Evolutionary conservation across 1,139 yeast genomes (phyloP).

Genomic region (Lodderomyces elongisporus): DNA sequence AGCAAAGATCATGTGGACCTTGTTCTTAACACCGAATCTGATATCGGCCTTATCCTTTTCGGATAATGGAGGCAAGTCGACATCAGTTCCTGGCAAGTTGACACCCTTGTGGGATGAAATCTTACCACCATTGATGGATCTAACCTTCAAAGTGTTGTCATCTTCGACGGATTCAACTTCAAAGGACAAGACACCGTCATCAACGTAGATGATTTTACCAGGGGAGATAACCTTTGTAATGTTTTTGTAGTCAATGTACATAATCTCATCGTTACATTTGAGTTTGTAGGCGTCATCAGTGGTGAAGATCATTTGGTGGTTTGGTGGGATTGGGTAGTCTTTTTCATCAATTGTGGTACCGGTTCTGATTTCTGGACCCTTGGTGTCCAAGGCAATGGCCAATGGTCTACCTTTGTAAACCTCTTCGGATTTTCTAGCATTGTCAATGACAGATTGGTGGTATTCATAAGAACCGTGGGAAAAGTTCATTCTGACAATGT

Average conservation of each 20-base stretch:
- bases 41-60: slow-evolving; percentile 94
- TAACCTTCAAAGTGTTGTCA: slow-evolving; percentile 75
- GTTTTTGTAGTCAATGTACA: slow-evolving; percentile 93
- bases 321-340: slow-evolving; percentile 78
- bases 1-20: slow-evolving; percentile 97
- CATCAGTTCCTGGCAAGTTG: slow-evolving; percentile 98
- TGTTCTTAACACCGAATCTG: slow-evolving; percentile 91
- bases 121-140: slow-evolving; percentile 89
- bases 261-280: slow-evolving; percentile 67
- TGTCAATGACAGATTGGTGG: slow-evolving; percentile 95
- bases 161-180: slow-evolving; percentile 83
- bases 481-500: slow-evolving; percentile 98
- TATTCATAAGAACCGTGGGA: slow-evolving; percentile 96
- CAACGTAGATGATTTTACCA: slow-evolving; percentile 89
- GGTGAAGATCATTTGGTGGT: slow-evolving; percentile 89
- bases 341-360: slow-evolving; percentile 79
- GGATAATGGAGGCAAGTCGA: slow-evolving; percentile 94
- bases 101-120: slow-evolving; percentile 98
- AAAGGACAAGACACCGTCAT: slow-evolving; percentile 96
- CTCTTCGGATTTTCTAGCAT: slow-evolving; percentile 90
- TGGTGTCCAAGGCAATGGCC: slow-evolving; percentile 97
- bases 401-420: slow-evolving; percentile 91
- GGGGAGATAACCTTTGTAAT: slow-evolving; percentile 85
- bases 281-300: slow-evolving; percentile 78
- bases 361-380: slow-evolving; percentile 99